phyloP scores from a whole-genome alignment of 352 stramenopile genomes.

The Globisporangium cylindrosporum region DNA sequence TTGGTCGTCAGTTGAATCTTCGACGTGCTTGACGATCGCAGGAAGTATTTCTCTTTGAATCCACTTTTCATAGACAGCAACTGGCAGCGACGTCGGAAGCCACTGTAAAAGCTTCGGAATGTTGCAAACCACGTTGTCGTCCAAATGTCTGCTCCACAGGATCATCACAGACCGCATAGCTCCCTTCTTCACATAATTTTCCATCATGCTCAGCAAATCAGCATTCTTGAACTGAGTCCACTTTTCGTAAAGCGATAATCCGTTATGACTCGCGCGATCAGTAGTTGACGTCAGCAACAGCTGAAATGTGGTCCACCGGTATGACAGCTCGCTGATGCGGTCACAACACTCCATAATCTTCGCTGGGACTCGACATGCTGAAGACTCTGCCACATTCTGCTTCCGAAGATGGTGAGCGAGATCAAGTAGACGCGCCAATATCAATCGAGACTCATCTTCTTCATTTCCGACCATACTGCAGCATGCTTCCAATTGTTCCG shows the following conservation, averaged over 20 bases:
- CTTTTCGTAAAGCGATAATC: constrained; percentile 13
- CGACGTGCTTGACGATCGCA: constrained; percentile 29
- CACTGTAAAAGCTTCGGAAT: constrained; percentile 36
- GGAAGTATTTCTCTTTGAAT: constrained; percentile 52
- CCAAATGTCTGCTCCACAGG: constrained; percentile 53
- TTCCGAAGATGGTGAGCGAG: constrained; percentile 11
- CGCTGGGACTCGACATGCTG: background rate
- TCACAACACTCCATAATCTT: constrained; percentile 25
- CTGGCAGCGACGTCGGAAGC: constrained; percentile 37
- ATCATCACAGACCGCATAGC: constrained; percentile 50
- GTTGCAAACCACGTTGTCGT: constrained; percentile 26
- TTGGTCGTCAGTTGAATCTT: constrained; percentile 10
- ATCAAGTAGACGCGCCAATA: constrained; percentile 11
- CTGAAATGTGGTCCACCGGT: constrained; percentile 74
- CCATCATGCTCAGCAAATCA: constrained; percentile 35
- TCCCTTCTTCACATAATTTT: constrained; percentile 43
- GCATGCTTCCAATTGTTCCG: constrained; percentile 11
- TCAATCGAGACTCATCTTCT: constrained; percentile 16
- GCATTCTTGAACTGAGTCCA: constrained; percentile 40
- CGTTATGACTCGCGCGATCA: background rate
- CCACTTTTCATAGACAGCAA: constrained; percentile 51
- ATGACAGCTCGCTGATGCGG: constrained; percentile 35
- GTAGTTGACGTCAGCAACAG: constrained; percentile 33
- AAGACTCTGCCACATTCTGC: background rate
- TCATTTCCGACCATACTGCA: constrained; percentile 8